Base-by-base conservation (phyloP, 1,284 basidiomycete genomes). In the Pholiota adiposa region DNA sequence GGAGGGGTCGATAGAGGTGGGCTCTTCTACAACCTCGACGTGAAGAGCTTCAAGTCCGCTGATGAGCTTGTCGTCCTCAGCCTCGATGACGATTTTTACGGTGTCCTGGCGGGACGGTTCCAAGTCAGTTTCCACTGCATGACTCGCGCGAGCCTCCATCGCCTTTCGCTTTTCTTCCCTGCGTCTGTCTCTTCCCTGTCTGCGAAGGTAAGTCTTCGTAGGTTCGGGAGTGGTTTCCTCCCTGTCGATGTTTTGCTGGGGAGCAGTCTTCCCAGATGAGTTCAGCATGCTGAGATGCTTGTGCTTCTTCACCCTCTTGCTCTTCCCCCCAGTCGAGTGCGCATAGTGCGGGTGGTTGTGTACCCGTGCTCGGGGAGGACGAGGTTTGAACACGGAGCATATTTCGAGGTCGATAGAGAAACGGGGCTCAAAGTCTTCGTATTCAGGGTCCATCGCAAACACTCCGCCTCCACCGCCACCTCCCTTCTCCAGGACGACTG, bases 351-450 rank as follows among this genome's bases (percentile, higher is more conserved):
- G 59, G 54, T 63, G 69, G 33, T 70, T 70, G 51, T 71, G 70
- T 48, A 73, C 68, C 4, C 83, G 82, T 16, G 78, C 77, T 58
- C 83, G 85, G 63, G 82, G 73, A 1, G 88, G 87, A 2, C 87
- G 83, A 2, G 89, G 89, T 65, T 90, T 90, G 75, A 84, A 89
- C 3, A 91, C 89, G 1, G 84, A 79, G 1, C 82, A 75, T 50
- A 90, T 90, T 67, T 88, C 87, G 58, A 92, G 80, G 67, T 85
- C 83, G 55, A 86, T 71, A 12, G 77, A 71, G 58, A 81, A 73
- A 41, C 72, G 54, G 38, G 63, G 12, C 33, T 67, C 31, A 48
- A 51, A 21, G 51, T 77, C 76, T 25, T 80, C 78, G 6, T 72
- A 70, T 44, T 81, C 80, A 0, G 74, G 67, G 66, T 85, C 83